Conservation (phyloP, 2,329 filamentous ascomycete species). For the Sarocladium oryzae region DNA sequence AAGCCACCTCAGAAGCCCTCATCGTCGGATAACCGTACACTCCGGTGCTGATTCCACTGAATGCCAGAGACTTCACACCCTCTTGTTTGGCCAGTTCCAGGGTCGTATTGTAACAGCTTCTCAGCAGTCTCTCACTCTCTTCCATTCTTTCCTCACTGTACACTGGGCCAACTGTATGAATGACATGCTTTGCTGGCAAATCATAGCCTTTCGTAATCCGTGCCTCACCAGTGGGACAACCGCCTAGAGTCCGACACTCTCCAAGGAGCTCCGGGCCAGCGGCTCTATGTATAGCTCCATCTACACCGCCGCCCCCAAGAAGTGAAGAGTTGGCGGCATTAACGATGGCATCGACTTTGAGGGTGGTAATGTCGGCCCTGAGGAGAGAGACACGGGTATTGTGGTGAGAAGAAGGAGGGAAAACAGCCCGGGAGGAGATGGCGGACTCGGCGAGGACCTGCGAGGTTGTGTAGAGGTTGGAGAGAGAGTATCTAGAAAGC, state of each 20-base stretch:
- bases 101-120: conserved; percentile 62
- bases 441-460: conserved; percentile 16
- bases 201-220: conserved; percentile 77
- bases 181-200: conserved; percentile 71
- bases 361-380: conserved; percentile 72
- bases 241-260: conserved; percentile 66
- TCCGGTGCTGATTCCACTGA: conserved; percentile 80
- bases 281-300: conserved; percentile 78
- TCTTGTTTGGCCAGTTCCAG: conserved; percentile 66
- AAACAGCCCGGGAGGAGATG: conserved; percentile 20
- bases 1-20: conserved; percentile 67
- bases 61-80: conserved; percentile 66
- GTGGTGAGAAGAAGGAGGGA: conserved; percentile 41
- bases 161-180: conserved; percentile 85
- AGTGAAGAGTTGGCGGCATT: conserved; percentile 82
- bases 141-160: conserved; percentile 40
- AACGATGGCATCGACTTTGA: conserved; percentile 76
- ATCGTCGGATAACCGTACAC: conserved; percentile 78
- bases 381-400: conserved; percentile 68
- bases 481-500: not conserved
- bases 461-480: not conserved
- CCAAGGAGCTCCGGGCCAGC: conserved; percentile 62
- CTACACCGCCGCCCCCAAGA: conserved; percentile 83
- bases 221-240: conserved; percentile 70
- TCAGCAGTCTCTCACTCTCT: conserved; percentile 41